Evolutionary conservation across 2,329 filamentous ascomycete species (phyloP), one percentile per base, ranked within the genome.

Genomic region (Fusarium tupiense): DNA sequence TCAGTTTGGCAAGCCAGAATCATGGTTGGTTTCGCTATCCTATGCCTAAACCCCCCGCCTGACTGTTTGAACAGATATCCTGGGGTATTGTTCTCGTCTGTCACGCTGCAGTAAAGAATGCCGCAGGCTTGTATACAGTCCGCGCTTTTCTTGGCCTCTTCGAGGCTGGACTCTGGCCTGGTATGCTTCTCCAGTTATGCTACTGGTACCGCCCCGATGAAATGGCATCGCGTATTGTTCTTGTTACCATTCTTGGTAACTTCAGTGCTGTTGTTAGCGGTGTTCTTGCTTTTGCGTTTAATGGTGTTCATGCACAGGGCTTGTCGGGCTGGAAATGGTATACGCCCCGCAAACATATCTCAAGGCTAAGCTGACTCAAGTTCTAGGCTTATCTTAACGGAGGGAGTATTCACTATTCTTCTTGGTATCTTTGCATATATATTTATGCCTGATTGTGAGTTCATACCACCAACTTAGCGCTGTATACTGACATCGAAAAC

Each of bases 401-500:
- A 56, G 17, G 52, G 52, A 6, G 20, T 56, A 9, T 56, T 56
- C 24, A 56, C 52, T 19, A 56, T 56, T 1, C 14, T 41, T n/a
- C 52, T 56, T 0, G 52, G 52, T 2, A n/a, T 56, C 0, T 56
- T 14, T 1, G 52, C 52, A 14, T 56, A 41, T 0, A 41, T 56
- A 3, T 56, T 56, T 7, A 56, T 56, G 52, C 52, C 52, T 2
- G 52, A 56, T 11, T 56, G 52, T 54, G 6, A 41, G 50, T 20
- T 20, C 3, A 7, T 1, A 10, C 2, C 12, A 14, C 17, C 19
- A 2, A 20, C 2, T 5, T 1, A 35, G 5, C 12, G 17, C 17
- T 26, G 5, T 8, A 16, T 24, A 26, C 31, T 52, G n/a, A 52
- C 12, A 20, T 16, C 1, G 3, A 3, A 20, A n/a, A 33, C 11